Percentiles rank a stretch among this genome's conserved stretches.
These are phyloP conservation scores for Aspergillus egyptiacus DNA, from an alignment of 495 filamentous ascomycete species.

Conservation along the genomic window DNA sequence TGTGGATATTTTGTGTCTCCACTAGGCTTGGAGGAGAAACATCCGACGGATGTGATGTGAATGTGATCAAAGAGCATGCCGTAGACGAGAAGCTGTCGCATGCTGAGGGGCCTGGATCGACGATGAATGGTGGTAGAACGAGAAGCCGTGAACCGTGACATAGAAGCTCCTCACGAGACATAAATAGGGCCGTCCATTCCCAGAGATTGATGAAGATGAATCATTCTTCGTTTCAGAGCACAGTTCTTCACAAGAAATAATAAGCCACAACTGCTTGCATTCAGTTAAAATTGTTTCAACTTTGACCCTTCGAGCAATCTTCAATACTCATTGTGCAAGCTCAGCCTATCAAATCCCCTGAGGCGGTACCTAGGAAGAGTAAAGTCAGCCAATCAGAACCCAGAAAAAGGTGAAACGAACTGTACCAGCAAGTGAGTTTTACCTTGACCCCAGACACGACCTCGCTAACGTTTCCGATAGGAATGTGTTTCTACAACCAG, in stretches of 20 bases:
- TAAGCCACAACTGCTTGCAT: constrained; percentile 19
- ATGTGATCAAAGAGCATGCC: constrained; percentile 28
- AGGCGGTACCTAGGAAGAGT: constrained; percentile 23
- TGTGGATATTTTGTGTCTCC: constrained; percentile 36
- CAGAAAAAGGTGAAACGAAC: constrained; percentile 34
- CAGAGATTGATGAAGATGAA: constrained; percentile 22
- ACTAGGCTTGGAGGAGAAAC: constrained; percentile 35
- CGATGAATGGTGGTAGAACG: constrained; percentile 23
- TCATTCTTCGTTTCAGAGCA: constrained; percentile 37
- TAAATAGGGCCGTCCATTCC: constrained; percentile 42
- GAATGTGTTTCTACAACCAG: constrained; percentile 56
- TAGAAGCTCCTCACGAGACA: constrained; percentile 34
- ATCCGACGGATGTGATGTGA: constrained; percentile 27
- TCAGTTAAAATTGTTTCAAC: constrained; percentile 28
- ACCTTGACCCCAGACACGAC: constrained; percentile 17
- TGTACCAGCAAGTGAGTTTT: constrained; percentile 32
- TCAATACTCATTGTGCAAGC: constrained; percentile 24
- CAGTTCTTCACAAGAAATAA: constrained; percentile 25
- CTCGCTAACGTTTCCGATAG: constrained; percentile 37
- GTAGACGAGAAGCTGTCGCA: constrained; percentile 38
- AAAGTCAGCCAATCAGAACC: constrained; percentile 31
- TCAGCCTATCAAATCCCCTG: constrained; percentile 35
- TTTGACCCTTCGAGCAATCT: constrained; percentile 16
- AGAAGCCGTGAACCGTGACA: constrained; percentile 19
- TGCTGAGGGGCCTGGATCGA: constrained; percentile 35